Evolutionary conservation across 805 yeast genomes (phyloP), one percentile per base, ranked within the genome.

Genomic region (Saccharomycopsis vini): DNA sequence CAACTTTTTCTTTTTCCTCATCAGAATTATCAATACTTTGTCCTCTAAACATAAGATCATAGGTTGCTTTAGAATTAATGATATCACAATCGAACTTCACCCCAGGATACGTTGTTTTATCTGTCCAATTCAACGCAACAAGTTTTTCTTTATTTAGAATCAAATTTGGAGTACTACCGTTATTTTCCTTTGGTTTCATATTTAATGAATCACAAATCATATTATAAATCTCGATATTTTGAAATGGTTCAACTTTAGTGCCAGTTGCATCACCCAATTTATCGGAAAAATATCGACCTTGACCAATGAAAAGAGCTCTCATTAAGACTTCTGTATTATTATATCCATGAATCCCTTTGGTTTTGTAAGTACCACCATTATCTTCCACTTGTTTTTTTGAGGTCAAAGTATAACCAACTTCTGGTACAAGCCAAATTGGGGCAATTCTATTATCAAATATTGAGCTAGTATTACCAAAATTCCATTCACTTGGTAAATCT

Each of bases 341-440:
- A 59, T 85, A 89, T 2, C 97, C 97, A 60, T 86, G 95, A 1
- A 82, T 82, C 6, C 95, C 96, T 43, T 66, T 66, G 3, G 86
- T 83, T n/a, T 58, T 57, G 56, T 79, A 81, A 12, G 71, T 67
- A 40, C 66, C 59, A 22, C 62, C 60, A 56, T 69, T 68, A 2
- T 65, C 65, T 20, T 32, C 40, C 23, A 47, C 36, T 46, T 72
- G 72, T 16, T 68, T 68, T 44, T 69, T 72, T 0, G 88, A 83
- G 2, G 85, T 72, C 13, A 88, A 60, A 0, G 83, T 71, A 62
- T 81, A 89, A 0, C 96, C 96, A 4, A 84, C 77, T 29, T 79
- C 73, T 0, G 96, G 96, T 2, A 89, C 66, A 3, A 89, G 58
- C 90, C 95, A 85, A 23, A 89, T 60, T 1, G 95, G 95, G 0